Evolutionary conservation across 2,329 filamentous ascomycete species (phyloP).

Genomic region (Neopestalotiopsis clavispora): DNA sequence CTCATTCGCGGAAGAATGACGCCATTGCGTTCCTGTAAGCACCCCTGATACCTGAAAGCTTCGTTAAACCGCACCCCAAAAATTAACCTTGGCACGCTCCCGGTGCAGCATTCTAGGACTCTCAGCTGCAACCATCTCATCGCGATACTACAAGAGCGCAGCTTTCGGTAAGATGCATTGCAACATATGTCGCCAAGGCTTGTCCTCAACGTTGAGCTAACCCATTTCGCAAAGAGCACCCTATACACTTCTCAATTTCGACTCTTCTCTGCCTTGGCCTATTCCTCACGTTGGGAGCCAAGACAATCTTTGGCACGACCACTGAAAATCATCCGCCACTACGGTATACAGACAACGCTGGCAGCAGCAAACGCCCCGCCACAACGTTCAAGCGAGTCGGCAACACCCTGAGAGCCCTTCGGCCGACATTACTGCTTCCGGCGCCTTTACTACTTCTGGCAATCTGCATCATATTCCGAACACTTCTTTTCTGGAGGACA

Average conservation of each 20-base stretch:
- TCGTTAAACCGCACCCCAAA: conserved; percentile 3
- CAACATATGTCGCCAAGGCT: not conserved
- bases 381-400: not conserved
- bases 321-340: conserved; percentile 18
- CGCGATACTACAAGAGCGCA: conserved; percentile 39
- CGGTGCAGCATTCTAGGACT: conserved; percentile 26
- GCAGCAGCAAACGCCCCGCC: conserved; percentile 14
- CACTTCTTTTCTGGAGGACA: conserved; percentile 36
- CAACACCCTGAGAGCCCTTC: conserved; percentile 21
- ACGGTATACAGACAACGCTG: conserved; percentile 17
- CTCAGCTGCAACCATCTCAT: conserved; percentile 33
- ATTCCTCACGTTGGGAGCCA: conserved; percentile 25
- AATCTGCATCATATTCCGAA: conserved; percentile 30
- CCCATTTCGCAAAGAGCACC: conserved; percentile 32
- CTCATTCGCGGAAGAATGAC: not conserved
- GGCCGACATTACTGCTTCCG: conserved; percentile 21
- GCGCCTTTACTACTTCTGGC: conserved; percentile 27
- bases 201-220: not conserved
- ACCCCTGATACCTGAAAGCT: not conserved
- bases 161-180: conserved; percentile 38
- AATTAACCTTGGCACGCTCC: conserved; percentile 14
- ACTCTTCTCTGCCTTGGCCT: conserved; percentile 31
- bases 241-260: conserved; percentile 40
- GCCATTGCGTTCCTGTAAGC: conserved; percentile 4
- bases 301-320: conserved; percentile 21